Conservation (phyloP, 345 rosid species). For the Sapria himalayana region DNA sequence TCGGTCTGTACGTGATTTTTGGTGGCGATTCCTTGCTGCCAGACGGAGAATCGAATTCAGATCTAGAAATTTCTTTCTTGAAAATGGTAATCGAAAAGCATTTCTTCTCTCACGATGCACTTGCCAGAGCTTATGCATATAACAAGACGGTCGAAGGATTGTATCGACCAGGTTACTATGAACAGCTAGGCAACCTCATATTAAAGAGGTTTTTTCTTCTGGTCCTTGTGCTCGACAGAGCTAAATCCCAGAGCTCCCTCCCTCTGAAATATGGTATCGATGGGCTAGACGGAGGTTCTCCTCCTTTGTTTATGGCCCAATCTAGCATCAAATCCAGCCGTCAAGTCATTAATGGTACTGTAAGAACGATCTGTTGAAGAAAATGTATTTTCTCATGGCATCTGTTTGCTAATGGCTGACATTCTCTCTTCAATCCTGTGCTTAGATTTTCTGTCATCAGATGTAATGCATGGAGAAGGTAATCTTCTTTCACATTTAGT, state of each 20-base stretch:
- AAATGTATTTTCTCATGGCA: too few relatives aligned
- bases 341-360: conserved; percentile 58
- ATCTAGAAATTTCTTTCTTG: conserved; percentile 42
- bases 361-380: too few relatives aligned
- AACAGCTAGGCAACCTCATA: conserved; percentile 50
- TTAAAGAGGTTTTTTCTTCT: conserved; percentile 76
- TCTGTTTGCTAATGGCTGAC: conserved; percentile 14
- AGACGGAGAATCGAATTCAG: conserved; percentile 23
- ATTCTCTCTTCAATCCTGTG: too few relatives aligned
- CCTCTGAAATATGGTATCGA: conserved; percentile 73
- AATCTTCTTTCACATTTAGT: conserved; percentile 70
- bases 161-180: conserved; percentile 85
- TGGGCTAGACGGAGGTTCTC: conserved; percentile 89
- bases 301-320: conserved; percentile 35
- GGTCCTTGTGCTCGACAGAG: conserved; percentile 61
- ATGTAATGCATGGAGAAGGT: conserved; percentile 93
- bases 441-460: conserved; percentile 60
- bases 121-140: conserved; percentile 62
- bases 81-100: conserved; percentile 66
- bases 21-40: conserved; percentile 75
- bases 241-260: conserved; percentile 51
- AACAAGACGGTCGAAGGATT: conserved; percentile 89
- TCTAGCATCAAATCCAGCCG: conserved; percentile 59
- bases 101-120: conserved; percentile 45
- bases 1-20: conserved; percentile 47